Percentiles rank a stretch among this genome's conserved stretches.
Conservation (phyloP, 768 basidiomycete genomes). For the Tricholoma terreum region DNA sequence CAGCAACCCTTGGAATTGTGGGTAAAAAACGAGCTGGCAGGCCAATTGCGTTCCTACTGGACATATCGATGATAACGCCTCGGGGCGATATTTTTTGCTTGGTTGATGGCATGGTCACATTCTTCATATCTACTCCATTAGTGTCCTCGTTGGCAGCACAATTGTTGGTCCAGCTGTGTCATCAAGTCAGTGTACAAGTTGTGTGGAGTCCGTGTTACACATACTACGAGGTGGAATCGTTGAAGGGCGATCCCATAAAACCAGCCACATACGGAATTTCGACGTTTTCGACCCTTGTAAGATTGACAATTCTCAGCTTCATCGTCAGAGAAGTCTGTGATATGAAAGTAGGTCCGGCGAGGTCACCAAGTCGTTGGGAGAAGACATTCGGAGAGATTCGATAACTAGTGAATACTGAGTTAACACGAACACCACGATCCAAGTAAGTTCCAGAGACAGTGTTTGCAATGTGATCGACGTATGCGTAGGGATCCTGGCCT, state of each 20-base stretch:
- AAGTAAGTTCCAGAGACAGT: constrained; percentile 64
- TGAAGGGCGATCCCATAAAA: constrained; percentile 47
- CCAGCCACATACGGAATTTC: constrained; percentile 50
- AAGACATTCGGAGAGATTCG: constrained; percentile 41
- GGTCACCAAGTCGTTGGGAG: constrained; percentile 56
- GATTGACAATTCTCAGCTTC: constrained; percentile 42
- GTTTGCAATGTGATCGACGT: constrained; percentile 53
- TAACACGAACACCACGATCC: constrained; percentile 61
- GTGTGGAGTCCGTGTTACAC: constrained; percentile 24
- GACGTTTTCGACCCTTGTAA: constrained; percentile 46
- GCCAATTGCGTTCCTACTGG: constrained; percentile 36
- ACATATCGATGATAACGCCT: constrained; percentile 43
- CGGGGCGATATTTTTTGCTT: too few species aligned
- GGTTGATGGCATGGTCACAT: constrained; percentile 4
- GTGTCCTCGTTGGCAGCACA: constrained; percentile 49
- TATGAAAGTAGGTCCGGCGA: constrained; percentile 53
- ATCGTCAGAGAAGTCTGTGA: constrained; percentile 46
- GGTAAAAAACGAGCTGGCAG: constrained; percentile 50
- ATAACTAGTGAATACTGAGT: constrained; percentile 61
- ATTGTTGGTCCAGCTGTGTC: constrained; percentile 53
- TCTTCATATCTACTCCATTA: constrained; percentile 48
- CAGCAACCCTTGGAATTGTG: constrained; percentile 40
- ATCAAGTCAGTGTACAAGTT: constrained; percentile 3
- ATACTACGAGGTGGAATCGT: constrained; percentile 49
- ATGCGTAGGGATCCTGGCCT: constrained; percentile 49